These are phyloP conservation scores for Trypanosoma boissoni DNA, from an alignment of 208 protist species.

Conservation along the genomic window DNA sequence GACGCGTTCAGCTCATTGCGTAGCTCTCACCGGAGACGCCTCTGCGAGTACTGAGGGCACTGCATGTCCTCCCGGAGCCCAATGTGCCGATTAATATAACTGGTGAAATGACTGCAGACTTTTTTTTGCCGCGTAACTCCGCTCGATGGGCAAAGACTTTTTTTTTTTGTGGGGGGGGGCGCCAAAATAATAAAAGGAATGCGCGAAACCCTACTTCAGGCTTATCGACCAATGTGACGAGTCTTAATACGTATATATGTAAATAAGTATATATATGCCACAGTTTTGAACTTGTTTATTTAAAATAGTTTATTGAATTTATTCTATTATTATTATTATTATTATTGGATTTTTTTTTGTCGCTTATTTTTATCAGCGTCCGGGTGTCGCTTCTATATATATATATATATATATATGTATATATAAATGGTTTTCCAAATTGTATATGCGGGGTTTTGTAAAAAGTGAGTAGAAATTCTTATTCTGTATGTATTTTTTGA, in stretches of 20 bases:
- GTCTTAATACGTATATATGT: too few relatives aligned
- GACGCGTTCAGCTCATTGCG: not conserved
- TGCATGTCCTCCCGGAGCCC: not conserved
- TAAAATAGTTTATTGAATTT: not conserved
- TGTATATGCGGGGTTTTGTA: too few relatives aligned
- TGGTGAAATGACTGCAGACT: too few relatives aligned
- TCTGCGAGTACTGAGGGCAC: not conserved
- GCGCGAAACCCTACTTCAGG: too few relatives aligned
- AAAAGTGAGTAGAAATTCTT: too few relatives aligned
- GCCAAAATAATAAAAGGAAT: too few relatives aligned
- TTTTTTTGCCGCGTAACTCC: too few relatives aligned
- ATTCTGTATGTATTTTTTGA: not conserved
- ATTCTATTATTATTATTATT: not conserved
- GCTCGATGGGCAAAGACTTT: too few relatives aligned
- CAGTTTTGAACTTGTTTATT: too few relatives aligned
- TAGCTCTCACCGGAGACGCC: conserved; percentile 1
- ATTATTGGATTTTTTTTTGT: not conserved
- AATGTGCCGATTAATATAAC: not conserved
- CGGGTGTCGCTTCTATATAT: not conserved
- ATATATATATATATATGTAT: not conserved
- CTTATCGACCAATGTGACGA: too few relatives aligned
- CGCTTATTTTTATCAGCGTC: not conserved
- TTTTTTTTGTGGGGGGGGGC: too few relatives aligned
- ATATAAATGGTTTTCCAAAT: not conserved
- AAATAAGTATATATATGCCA: too few relatives aligned